Percentiles rank a stretch among this genome's conserved stretches.
Evolutionary conservation across 2,329 filamentous ascomycete species (phyloP).

Genomic region (Epichloe gansuensis): DNA sequence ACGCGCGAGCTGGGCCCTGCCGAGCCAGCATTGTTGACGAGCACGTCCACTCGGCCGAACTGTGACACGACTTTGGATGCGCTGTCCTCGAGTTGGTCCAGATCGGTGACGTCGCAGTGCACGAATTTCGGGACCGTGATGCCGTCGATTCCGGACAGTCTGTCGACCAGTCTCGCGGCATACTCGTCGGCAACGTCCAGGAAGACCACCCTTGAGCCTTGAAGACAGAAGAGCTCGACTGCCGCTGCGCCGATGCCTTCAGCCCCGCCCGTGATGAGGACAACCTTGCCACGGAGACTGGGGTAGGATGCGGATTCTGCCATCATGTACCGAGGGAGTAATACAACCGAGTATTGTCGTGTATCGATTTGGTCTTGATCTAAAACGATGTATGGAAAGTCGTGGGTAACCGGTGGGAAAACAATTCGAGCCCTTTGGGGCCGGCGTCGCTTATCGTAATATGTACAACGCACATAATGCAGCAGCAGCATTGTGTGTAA

Average conservation of each 20-base stretch:
- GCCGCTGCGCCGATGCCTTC: constrained; percentile 33
- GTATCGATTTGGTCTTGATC: too few relatives aligned
- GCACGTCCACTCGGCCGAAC: constrained; percentile 48
- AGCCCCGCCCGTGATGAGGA: constrained; percentile 34
- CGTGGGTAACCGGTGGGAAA: too few relatives aligned
- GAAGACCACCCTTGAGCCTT: constrained; percentile 33
- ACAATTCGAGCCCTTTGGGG: too few relatives aligned
- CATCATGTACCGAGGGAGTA: neutral
- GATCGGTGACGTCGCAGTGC: constrained; percentile 29
- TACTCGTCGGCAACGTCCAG: constrained; percentile 26
- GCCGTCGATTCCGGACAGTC: constrained; percentile 8
- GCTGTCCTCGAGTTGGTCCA: constrained; percentile 20
- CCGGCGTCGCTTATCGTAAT: too few relatives aligned
- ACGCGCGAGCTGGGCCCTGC: constrained; percentile 13
- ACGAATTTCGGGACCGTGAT: constrained; percentile 24
- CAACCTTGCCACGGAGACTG: constrained; percentile 26
- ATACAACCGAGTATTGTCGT: too few relatives aligned
- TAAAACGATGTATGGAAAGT: too few relatives aligned
- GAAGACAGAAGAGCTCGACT: constrained; percentile 31
- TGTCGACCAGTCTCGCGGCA: constrained; percentile 19
- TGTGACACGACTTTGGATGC: constrained; percentile 20
- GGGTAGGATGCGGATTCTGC: constrained; percentile 25
- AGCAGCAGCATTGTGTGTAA: too few relatives aligned
- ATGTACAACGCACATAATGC: too few relatives aligned
- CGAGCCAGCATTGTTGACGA: constrained; percentile 71